Percentiles rank a stretch among this genome's conserved stretches.
phyloP scores from a whole-genome alignment of 768 basidiomycete genomes.

The Nidularia sp. region DNA sequence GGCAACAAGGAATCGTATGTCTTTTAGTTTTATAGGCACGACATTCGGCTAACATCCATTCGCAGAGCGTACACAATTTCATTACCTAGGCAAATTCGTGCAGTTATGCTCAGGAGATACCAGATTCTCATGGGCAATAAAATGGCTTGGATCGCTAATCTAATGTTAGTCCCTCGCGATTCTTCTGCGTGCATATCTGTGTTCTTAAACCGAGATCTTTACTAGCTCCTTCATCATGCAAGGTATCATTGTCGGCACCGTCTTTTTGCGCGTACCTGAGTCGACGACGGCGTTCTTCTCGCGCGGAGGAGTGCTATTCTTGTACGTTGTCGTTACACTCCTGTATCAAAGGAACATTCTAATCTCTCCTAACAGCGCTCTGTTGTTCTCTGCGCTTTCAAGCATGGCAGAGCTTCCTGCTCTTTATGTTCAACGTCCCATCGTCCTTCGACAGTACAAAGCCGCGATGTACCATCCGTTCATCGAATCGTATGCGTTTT shows the following conservation, averaged over 20 bases:
- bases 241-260: conserved; percentile 22
- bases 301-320: conserved; percentile 58
- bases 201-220: not conserved
- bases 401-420: conserved; percentile 67
- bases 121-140: conserved; percentile 32
- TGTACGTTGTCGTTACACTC: conserved; percentile 30
- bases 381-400: conserved; percentile 56
- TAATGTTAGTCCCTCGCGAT: conserved; percentile 17
- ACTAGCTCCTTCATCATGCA: conserved; percentile 27
- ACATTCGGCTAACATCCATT: not conserved
- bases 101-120: conserved; percentile 32
- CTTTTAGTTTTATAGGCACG: not conserved
- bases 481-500: conserved; percentile 33
- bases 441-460: conserved; percentile 50
- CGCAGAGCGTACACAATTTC: conserved; percentile 31
- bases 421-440: conserved; percentile 57
- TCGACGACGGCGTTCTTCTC: conserved; percentile 47
- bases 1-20: conserved; percentile 18
- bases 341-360: not conserved
- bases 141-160: conserved; percentile 19
- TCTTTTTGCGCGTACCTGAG: conserved; percentile 41
- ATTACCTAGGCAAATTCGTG: conserved; percentile 30
- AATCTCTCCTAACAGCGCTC: conserved; percentile 27
- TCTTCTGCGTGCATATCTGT: not conserved
- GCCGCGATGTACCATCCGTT: conserved; percentile 46